These are phyloP conservation scores for Bonia amplexicaulis DNA, from an alignment of 176 grass and related monocot species.

Conservation along the genomic window DNA sequence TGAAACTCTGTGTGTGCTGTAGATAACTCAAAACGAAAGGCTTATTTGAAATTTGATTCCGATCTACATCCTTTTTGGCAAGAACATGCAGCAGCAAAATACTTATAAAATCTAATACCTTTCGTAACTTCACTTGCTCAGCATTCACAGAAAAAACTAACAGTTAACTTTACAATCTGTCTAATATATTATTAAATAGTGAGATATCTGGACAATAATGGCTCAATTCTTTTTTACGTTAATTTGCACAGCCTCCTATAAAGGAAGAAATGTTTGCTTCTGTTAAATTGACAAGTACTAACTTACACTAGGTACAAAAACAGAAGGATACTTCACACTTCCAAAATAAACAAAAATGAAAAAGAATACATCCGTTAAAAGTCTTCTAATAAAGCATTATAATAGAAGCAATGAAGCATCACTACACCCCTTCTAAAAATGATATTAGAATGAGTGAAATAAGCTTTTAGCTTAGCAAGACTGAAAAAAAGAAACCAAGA, in stretches of 20 bases:
- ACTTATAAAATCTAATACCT: neutral
- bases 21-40: neutral
- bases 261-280: neutral
- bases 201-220: neutral
- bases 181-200: neutral
- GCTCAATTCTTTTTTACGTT: neutral
- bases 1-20: neutral
- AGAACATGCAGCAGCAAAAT: neutral
- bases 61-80: neutral
- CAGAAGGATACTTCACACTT: neutral
- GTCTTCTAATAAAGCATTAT: neutral
- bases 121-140: neutral
- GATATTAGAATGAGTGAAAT: neutral
- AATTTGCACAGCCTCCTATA: neutral
- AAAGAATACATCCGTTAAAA: neutral
- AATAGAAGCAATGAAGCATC: neutral
- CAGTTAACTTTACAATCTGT: neutral
- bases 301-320: neutral
- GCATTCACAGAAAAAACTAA: neutral
- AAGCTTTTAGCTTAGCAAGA: constrained; percentile 1
- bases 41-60: neutral
- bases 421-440: neutral
- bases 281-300: constrained; percentile 8
- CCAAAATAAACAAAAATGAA: neutral
- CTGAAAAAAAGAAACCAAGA: neutral